A percentile compares a stretch with the other conserved stretches of the same genome.
Evolutionary conservation across 495 filamentous ascomycete genomes (phyloP).

Genomic region (Penicillium cataractarum): DNA sequence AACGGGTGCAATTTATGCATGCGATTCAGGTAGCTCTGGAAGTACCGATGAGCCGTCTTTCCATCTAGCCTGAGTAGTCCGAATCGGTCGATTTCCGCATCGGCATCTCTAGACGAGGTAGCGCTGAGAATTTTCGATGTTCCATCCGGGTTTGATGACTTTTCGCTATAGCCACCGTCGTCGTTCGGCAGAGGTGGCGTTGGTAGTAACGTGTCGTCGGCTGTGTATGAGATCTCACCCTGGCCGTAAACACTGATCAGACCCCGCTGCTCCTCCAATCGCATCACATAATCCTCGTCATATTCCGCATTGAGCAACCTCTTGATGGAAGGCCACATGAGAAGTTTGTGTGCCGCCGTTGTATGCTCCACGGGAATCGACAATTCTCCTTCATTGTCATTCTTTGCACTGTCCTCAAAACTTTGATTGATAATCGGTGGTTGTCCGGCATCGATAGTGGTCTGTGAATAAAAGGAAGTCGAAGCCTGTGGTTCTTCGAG

Average conservation of each 20-base stretch:
- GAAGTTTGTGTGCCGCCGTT: slow-evolving; percentile 77
- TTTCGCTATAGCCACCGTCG: slow-evolving; percentile 24
- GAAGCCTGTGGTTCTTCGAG: not conserved
- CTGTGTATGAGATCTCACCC: slow-evolving; percentile 68
- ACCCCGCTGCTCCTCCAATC: slow-evolving; percentile 74
- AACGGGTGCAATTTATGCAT: slow-evolving; percentile 93
- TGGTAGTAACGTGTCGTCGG: slow-evolving; percentile 35
- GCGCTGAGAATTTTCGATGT: slow-evolving; percentile 2
- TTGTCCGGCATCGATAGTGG: slow-evolving; percentile 1
- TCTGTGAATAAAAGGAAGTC: slow-evolving; percentile 6
- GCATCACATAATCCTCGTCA: slow-evolving; percentile 68
- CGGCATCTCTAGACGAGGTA: slow-evolving; percentile 16
- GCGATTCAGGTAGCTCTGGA: slow-evolving; percentile 72
- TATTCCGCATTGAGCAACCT: slow-evolving; percentile 54
- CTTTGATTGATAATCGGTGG: not conserved
- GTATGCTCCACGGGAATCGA: slow-evolving; percentile 78
- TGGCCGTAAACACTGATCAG: slow-evolving; percentile 75
- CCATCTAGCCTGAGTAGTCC: slow-evolving; percentile 67
- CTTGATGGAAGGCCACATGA: slow-evolving; percentile 70
- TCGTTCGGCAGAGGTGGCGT: slow-evolving; percentile 29
- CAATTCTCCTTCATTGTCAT: slow-evolving; percentile 50
- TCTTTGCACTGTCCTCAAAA: slow-evolving; percentile 22
- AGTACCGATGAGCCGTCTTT: slow-evolving; percentile 62
- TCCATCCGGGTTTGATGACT: slow-evolving; percentile 9
- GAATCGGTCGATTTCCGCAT: slow-evolving; percentile 59